These are phyloP conservation scores for Tetrastigma voinierianum DNA, from an alignment of 164 flowering plant species.

Conservation along the genomic window DNA sequence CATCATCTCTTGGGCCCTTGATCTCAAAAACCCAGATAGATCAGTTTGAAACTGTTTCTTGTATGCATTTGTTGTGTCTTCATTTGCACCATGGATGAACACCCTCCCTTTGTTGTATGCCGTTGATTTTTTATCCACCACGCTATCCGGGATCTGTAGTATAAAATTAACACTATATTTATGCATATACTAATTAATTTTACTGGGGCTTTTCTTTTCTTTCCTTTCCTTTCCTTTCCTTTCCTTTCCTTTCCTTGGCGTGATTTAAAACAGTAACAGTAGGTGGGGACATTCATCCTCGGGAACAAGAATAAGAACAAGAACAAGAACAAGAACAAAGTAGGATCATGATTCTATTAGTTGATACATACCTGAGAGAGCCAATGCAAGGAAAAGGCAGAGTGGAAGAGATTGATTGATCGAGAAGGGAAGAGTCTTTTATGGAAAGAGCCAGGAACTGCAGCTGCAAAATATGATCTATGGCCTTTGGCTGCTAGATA, in stretches of 20 bases:
- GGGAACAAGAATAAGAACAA: not conserved
- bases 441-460: constrained; percentile 81
- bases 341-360: too few relatives aligned
- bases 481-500: constrained; percentile 59
- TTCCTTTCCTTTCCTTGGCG: too few relatives aligned
- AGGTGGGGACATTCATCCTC: not conserved
- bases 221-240: too few relatives aligned
- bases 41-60: constrained; percentile 68
- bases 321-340: too few relatives aligned
- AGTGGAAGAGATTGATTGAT: constrained; percentile 70
- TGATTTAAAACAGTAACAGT: too few relatives aligned
- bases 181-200: not conserved
- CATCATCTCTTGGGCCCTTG: constrained; percentile 64
- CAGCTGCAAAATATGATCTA: constrained; percentile 81
- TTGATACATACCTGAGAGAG: constrained; percentile 95
- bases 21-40: constrained; percentile 50
- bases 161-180: not conserved
- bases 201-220: too few relatives aligned
- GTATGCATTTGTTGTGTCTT: constrained; percentile 62
- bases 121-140: constrained; percentile 55
- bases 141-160: constrained; percentile 69
- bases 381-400: constrained; percentile 94
- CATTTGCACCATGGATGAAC: constrained; percentile 72
- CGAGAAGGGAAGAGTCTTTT: constrained; percentile 70
- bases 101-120: constrained; percentile 78